Conservation (phyloP, 1,284 basidiomycete species). For the Neotropicomus parvogracilis region DNA sequence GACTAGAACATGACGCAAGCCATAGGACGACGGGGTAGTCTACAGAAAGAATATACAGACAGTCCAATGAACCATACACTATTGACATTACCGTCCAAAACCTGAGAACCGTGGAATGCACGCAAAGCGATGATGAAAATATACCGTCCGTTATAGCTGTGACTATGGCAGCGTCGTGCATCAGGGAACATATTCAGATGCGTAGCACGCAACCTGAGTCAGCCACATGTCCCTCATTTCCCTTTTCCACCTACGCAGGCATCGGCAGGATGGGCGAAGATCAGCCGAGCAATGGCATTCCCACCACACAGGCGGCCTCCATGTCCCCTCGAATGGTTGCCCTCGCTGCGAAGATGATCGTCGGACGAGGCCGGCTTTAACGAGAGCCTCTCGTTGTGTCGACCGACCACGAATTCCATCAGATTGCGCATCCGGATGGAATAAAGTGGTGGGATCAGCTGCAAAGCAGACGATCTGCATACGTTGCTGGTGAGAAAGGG, state of each 20-base stretch:
- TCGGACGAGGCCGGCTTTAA: slow-evolving; percentile 10
- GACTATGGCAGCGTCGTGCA: background rate
- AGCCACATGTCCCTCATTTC: slow-evolving; percentile 34
- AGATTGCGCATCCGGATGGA: slow-evolving; percentile 28
- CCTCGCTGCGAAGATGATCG: slow-evolving; percentile 5
- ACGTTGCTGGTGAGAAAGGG: slow-evolving; percentile 54
- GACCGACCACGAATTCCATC: background rate
- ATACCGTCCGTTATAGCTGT: slow-evolving; percentile 1
- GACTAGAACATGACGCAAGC: background rate
- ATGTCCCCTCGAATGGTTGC: slow-evolving; percentile 25
- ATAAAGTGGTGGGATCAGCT: slow-evolving; percentile 49
- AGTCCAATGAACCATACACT: background rate
- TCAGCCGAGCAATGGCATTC: slow-evolving; percentile 24
- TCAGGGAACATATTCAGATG: slow-evolving; percentile 21
- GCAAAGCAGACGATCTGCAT: slow-evolving; percentile 56
- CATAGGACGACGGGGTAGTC: no score
- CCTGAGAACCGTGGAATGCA: background rate
- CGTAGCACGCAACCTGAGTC: slow-evolving; percentile 27
- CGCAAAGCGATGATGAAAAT: background rate
- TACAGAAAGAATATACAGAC: background rate
- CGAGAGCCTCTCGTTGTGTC: slow-evolving; percentile 4
- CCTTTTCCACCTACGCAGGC: slow-evolving; percentile 27
- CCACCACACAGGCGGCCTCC: slow-evolving; percentile 34
- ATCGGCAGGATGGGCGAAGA: slow-evolving; percentile 16
- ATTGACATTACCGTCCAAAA: slow-evolving; percentile 9